Percentiles rank a stretch among this genome's conserved stretches.
These are phyloP conservation scores for Phytophthora melonis DNA, from an alignment of 352 stramenopile genomes.

Conservation along the genomic window DNA sequence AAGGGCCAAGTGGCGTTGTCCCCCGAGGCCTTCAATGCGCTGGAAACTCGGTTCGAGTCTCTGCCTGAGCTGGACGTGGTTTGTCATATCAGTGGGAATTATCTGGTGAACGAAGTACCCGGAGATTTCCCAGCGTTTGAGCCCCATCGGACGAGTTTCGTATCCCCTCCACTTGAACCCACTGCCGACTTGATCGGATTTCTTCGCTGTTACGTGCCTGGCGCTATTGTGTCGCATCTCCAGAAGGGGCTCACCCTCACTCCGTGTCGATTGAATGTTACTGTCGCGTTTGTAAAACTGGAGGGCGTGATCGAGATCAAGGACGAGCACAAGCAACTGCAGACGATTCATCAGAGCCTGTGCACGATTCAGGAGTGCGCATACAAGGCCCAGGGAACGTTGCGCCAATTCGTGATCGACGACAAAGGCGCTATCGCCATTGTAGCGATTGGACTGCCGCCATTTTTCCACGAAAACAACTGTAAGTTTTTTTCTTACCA, in stretches of 20 bases:
- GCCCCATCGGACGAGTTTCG: neutral
- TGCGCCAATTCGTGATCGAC: conserved; percentile 90
- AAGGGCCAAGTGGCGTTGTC: conserved; percentile 84
- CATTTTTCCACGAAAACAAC: conserved; percentile 91
- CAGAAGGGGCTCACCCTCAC: conserved; percentile 73
- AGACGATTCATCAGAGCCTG: conserved; percentile 67
- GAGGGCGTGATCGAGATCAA: conserved; percentile 62
- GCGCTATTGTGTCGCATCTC: conserved; percentile 73
- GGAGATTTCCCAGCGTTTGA: neutral
- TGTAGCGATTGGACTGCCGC: conserved; percentile 76
- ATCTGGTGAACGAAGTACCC: conserved; percentile 44
- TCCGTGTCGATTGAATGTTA: conserved; percentile 75
- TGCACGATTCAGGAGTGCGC: conserved; percentile 79
- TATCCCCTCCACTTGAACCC: conserved; percentile 18
- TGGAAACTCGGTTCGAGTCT: conserved; percentile 36
- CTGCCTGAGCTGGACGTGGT: conserved; percentile 34
- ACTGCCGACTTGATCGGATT: conserved; percentile 63
- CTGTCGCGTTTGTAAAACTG: conserved; percentile 77
- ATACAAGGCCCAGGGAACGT: conserved; percentile 82
- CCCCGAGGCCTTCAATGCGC: conserved; percentile 50
- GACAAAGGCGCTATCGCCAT: conserved; percentile 88
- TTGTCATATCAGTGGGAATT: conserved; percentile 55
- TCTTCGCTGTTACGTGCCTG: conserved; percentile 71
- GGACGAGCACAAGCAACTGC: conserved; percentile 49
- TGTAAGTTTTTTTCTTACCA: conserved; percentile 29